These are phyloP conservation scores for Aspergillus wentii DNA, from an alignment of 495 filamentous ascomycete genomes.

Conservation along the genomic window DNA sequence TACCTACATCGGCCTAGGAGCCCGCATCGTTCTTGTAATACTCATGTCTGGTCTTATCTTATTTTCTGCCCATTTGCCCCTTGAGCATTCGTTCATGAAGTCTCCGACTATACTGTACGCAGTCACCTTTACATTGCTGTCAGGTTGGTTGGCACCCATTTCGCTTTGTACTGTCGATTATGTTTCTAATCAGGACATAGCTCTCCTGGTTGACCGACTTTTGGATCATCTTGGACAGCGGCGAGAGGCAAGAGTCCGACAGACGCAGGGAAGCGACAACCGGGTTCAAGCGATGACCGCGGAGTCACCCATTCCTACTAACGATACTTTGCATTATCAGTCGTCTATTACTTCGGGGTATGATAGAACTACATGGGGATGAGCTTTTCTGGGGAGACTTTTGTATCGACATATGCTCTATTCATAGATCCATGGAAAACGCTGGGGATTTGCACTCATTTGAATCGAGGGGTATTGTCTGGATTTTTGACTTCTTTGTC, in stretches of 20 bases:
- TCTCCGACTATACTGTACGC: constrained; percentile 39
- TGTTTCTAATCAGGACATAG: constrained; percentile 18
- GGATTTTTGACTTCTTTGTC: too few species aligned
- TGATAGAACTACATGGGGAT: too few species aligned
- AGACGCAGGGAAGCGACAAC: constrained; percentile 1
- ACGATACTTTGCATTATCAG: too few species aligned
- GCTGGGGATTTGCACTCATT: too few species aligned
- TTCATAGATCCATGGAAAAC: too few species aligned
- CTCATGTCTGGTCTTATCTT: constrained; percentile 24
- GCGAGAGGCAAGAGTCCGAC: constrained; percentile 23
- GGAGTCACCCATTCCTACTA: too few species aligned
- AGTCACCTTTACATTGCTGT: constrained; percentile 29
- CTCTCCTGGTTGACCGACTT: constrained; percentile 39
- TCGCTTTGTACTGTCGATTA: not conserved
- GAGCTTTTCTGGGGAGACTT: too few species aligned
- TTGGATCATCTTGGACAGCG: constrained; percentile 25
- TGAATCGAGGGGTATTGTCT: too few species aligned
- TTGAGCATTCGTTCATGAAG: constrained; percentile 37
- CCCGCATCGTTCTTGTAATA: constrained; percentile 24
- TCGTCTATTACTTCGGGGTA: too few species aligned
- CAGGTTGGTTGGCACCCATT: constrained; percentile 21
- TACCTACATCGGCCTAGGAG: constrained; percentile 19
- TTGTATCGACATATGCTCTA: too few species aligned
- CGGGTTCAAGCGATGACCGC: too few species aligned
- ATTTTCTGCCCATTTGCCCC: constrained; percentile 26